Conservation (phyloP, 495 filamentous ascomycete species). For the Aspergillus bridgeri region DNA sequence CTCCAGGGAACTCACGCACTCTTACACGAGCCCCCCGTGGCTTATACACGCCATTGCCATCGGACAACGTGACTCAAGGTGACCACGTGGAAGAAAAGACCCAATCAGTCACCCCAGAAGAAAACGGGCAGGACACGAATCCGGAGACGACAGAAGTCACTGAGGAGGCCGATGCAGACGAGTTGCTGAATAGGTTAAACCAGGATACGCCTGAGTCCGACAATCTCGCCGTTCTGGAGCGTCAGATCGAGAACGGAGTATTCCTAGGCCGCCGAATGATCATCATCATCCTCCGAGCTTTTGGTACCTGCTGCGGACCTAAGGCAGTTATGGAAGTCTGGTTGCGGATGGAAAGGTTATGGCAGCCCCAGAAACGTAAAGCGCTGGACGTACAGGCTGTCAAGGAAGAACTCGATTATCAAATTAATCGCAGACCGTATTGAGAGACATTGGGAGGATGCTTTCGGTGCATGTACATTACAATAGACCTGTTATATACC, state of each 20-base stretch:
- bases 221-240: conserved; percentile 17
- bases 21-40: conserved; percentile 8
- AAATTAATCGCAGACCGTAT: conserved; percentile 20
- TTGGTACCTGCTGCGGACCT: conserved; percentile 38
- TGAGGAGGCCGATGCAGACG: conserved; percentile 19
- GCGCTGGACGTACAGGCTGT: conserved; percentile 35
- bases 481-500: conserved; percentile 33
- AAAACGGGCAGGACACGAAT: conserved; percentile 1
- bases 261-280: conserved; percentile 44
- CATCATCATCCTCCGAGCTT: conserved; percentile 39
- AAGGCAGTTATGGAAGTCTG: conserved; percentile 40
- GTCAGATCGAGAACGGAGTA: conserved; percentile 40
- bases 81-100: background rate
- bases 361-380: conserved; percentile 39
- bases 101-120: background rate
- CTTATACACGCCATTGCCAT: conserved; percentile 32
- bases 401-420: conserved; percentile 39
- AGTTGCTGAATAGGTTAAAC: conserved; percentile 13
- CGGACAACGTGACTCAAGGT: background rate
- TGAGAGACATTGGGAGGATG: background rate
- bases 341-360: conserved; percentile 41
- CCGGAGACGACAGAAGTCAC: background rate
- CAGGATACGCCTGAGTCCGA: conserved; percentile 10
- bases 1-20: background rate
- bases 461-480: conserved; percentile 34